Evolutionary conservation across 2,329 filamentous ascomycete species (phyloP), one percentile per base, ranked within the genome.

Genomic region (Cladophialophora yegresii): DNA sequence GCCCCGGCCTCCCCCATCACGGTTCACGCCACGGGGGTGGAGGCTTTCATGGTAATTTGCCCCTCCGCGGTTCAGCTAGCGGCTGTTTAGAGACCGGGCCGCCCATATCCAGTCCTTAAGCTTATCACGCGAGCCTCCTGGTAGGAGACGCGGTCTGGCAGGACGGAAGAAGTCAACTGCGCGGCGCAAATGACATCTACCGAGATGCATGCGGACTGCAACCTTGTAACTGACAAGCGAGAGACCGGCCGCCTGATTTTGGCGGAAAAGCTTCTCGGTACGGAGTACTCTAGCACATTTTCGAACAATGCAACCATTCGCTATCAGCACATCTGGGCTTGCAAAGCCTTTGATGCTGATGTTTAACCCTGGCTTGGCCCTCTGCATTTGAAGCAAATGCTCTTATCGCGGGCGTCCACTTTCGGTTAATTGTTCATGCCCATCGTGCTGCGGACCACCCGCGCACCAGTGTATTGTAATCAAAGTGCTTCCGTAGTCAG

Each of bases 211-310:
- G 51, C 51, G 51, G 28, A 22, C n/a, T 54, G 28, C 51, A 54
- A 54, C 23, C 26, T 54, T n/a, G 51, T 54, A 16, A 26, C 51
- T 30, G 26, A n/a, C 23, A 54, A 54, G 51, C 51, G 28, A 54
- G 51, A 54, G 23, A 54, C 32, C 36, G 28, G 23, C 33, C 51
- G 51, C 51, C 51, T 54, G 51, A 54, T 33, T 33, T 13, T 54
- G 51, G 51, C 47, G 0, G 12, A 10, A 54, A 54, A 30, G 51
- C 28, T 30, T 54, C 51, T 33, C 51, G 51, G 28, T 54, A n/a
- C n/a, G n/a, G n/a, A n/a, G n/a, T n/a, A 28, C 23, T 33, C 33
- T 28, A 54, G 51, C 16, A 54, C 51, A 33, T 7, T 33, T 54
- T 54, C 10, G 20, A 28, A 28, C n/a, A 20, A 54, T 54, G 26